phyloP scores from a whole-genome alignment of 192 early-diverging fungal genomes.

The Glomus cerebriforme region DNA sequence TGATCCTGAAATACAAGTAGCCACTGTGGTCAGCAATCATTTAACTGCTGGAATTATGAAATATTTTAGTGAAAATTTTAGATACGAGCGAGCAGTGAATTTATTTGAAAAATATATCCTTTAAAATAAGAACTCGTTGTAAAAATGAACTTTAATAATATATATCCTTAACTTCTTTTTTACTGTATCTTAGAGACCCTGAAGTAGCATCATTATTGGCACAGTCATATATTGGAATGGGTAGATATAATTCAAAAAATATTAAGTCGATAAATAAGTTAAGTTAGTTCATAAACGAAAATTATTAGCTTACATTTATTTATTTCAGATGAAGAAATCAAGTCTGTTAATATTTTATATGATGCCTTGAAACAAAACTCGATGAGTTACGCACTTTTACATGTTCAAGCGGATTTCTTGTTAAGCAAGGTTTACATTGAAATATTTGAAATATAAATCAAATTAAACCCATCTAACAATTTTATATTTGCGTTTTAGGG shows the following conservation, averaged over 20 bases:
- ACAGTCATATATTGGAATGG: conserved; percentile 68
- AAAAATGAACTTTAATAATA: not conserved
- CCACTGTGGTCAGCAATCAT: conserved; percentile 87
- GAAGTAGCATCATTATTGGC: conserved; percentile 91
- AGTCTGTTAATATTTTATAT: conserved; percentile 87
- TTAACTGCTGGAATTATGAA: conserved; percentile 85
- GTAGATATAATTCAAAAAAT: conserved; percentile 9
- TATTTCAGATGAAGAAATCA: conserved; percentile 82
- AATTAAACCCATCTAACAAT: not conserved
- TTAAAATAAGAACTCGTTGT: not conserved
- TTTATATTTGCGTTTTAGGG: conserved; percentile 39
- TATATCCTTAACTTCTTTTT: conserved; percentile 38
- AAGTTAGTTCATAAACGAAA: not conserved
- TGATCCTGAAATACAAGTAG: conserved; percentile 92
- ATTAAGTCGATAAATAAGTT: not conserved
- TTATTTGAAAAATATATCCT: conserved; percentile 72
- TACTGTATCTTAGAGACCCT: conserved; percentile 73
- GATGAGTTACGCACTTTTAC: conserved; percentile 81
- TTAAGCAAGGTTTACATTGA: conserved; percentile 61
- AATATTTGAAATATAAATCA: not conserved
- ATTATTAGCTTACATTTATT: not conserved
- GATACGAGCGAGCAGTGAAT: conserved; percentile 75
- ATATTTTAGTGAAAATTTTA: conserved; percentile 85
- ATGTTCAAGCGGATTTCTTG: conserved; percentile 91
- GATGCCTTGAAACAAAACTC: conserved; percentile 78